phyloP scores from a whole-genome alignment of 2,329 filamentous ascomycete species.

The Trichoderma hamatum region DNA sequence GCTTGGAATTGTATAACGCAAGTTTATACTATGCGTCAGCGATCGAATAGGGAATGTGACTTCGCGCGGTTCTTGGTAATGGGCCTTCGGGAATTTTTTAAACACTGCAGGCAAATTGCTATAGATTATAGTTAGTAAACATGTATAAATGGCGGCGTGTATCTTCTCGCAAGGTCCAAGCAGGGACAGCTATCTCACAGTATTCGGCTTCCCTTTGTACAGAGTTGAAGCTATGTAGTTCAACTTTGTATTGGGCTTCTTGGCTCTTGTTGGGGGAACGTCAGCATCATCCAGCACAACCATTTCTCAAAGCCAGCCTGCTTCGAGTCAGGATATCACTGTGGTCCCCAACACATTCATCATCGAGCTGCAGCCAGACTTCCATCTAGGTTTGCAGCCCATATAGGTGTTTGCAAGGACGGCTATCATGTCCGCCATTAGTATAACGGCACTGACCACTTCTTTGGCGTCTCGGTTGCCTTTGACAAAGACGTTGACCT shows the following conservation, averaged over 20 bases:
- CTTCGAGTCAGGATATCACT: not conserved
- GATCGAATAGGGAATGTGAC: not conserved
- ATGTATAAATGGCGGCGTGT: not conserved
- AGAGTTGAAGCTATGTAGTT: constrained; percentile 1
- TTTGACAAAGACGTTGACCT: not conserved
- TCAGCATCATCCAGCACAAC: not conserved
- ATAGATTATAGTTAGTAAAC: too few relatives aligned
- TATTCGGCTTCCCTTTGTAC: not conserved
- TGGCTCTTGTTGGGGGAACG: not conserved
- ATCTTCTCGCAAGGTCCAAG: not conserved
- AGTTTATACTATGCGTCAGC: not conserved
- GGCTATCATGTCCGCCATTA: constrained; percentile 7
- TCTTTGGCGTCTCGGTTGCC: constrained; percentile 12
- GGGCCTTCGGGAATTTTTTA: not conserved
- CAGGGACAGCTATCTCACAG: not conserved
- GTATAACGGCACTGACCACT: constrained; percentile 10
- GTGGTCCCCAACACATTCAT: constrained; percentile 15
- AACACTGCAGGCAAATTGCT: too few relatives aligned
- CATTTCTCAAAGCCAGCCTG: not conserved
- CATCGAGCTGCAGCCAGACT: constrained; percentile 25
- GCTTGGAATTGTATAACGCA: too few relatives aligned
- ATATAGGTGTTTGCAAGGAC: constrained; percentile 12
- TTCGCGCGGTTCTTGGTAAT: not conserved
- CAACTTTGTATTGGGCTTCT: not conserved
- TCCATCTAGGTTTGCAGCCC: not conserved